Evolutionary conservation across 78 protist genomes (phyloP).

Genomic region (Polysphondylium violaceum): DNA sequence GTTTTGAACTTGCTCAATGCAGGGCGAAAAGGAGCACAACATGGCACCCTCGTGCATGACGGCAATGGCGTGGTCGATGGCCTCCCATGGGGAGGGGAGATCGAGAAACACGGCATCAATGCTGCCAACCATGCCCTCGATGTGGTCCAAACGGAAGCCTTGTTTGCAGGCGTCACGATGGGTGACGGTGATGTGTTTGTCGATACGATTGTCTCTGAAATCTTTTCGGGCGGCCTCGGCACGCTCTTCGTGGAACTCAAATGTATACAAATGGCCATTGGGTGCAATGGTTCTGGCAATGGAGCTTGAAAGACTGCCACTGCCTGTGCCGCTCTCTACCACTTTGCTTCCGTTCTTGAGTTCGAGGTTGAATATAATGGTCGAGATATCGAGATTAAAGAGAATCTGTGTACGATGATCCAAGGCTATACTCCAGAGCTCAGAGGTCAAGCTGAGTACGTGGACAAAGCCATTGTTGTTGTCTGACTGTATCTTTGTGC

Average conservation of each 20-base stretch:
- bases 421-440: slow-evolving; percentile 87
- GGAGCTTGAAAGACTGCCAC: slow-evolving; percentile 89
- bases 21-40: slow-evolving; percentile 95
- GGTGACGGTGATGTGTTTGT: slow-evolving; percentile 38
- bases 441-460: slow-evolving; percentile 82
- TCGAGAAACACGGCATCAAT: slow-evolving; percentile 94
- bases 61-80: slow-evolving; percentile 69
- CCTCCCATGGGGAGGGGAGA: slow-evolving; percentile 92
- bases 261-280: slow-evolving; percentile 88
- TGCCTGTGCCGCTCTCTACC: slow-evolving; percentile 95
- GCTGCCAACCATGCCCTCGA: slow-evolving; percentile 12
- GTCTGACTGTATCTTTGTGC: slow-evolving; percentile 26
- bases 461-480: slow-evolving; percentile 62
- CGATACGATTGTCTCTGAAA: slow-evolving; percentile 57
- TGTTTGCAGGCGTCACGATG: slow-evolving; percentile 77
- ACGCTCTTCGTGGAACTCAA: slow-evolving; percentile 92
- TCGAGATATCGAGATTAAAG: slow-evolving; percentile 87
- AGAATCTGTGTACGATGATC: slow-evolving; percentile 93
- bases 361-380: slow-evolving; percentile 67
- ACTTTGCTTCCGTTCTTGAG: slow-evolving; percentile 87
- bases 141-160: slow-evolving; percentile 38
- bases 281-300: slow-evolving; percentile 87
- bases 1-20: slow-evolving; percentile 93
- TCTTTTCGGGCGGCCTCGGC: slow-evolving; percentile 47
- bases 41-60: slow-evolving; percentile 81